Base-by-base conservation (phyloP, 1,139 yeast species). In the Zygoascus sp. region DNA sequence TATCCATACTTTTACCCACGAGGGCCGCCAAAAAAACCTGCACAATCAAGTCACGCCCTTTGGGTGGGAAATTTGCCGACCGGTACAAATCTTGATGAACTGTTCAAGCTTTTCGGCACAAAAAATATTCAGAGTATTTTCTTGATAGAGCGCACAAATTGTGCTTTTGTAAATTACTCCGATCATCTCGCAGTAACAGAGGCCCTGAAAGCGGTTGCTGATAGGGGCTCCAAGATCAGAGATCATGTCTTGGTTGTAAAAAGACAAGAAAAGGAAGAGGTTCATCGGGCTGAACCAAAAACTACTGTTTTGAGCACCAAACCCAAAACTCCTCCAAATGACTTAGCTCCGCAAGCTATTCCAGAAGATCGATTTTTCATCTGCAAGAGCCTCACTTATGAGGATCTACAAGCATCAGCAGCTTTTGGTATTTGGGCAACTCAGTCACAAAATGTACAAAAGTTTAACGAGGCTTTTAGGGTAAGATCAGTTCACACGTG, bases 51-150 rank as follows among this genome's bases (percentile, higher is more conserved):
- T 1, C 61, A 58, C 45, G 69, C 73, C 1, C 53, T 69, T n/a
- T 69, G 73, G 73, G 73, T 69, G 3, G 73, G 73, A 6, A 69
- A 69, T 46, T 54, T 69, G 13, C 70, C 73, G 8, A 55, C 59
- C 5, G 57, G 53, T 40, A 61, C 70, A 13, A 58, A 63, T 5
- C 57, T 69, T 22, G 53, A 53, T 15, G 70, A 68, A 47, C 57
- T 69, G 36, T 57, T 68, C 42, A 51, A 51, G 28, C 52, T 66
- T 35, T 69, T 69, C 52, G 72, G 70, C 5, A 61, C 69, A 17
- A 56, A 61, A 15, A 62, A 61, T 7, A 60, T 69, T 30, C 65
- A 61, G 42, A 64, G 69, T 41, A 61, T 69, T 28, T 68, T 68
- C 46, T 50, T 69, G 49, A 69, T 69, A 42, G 64, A 65, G 46